Evolutionary conservation across 768 basidiomycete species (phyloP).

Genomic region (Tulasnella calospora): DNA sequence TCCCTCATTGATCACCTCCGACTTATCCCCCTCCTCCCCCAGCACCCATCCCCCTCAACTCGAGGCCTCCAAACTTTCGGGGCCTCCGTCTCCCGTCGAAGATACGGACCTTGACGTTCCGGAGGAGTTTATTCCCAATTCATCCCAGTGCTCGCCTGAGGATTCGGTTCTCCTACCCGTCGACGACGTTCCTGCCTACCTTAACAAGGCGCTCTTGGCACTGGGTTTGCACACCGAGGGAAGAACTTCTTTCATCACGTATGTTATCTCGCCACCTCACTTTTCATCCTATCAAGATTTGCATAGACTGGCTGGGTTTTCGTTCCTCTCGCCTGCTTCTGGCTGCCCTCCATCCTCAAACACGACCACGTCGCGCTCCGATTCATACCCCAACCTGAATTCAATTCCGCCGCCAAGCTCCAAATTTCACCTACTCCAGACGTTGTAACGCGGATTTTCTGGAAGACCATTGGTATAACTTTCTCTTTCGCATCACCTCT

Average conservation of each 20-base stretch:
- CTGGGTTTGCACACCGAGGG: neutral
- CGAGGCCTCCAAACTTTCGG: neutral
- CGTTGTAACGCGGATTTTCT: neutral
- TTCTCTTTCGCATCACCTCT: too few species aligned
- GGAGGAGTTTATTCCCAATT: neutral
- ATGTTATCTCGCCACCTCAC: neutral
- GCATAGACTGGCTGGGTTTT: neutral
- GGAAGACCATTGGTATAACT: too few species aligned
- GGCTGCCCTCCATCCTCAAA: constrained; percentile 44
- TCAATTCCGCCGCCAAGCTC: neutral
- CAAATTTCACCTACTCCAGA: constrained; percentile 1
- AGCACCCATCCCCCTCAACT: neutral
- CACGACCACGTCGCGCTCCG: constrained; percentile 44
- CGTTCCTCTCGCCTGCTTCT: constrained; percentile 36
- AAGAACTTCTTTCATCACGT: neutral
- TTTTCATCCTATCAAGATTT: neutral
- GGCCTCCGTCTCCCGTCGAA: neutral
- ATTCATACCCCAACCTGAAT: constrained; percentile 32
- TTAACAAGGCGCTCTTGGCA: neutral
- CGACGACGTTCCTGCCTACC: neutral
- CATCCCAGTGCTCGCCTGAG: neutral
- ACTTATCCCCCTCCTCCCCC: neutral
- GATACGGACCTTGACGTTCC: neutral
- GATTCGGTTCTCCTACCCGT: neutral
- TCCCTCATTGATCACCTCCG: neutral